A percentile compares a stretch with the other conserved stretches of the same genome.
These are phyloP conservation scores for Eleusine indica DNA, from an alignment of 176 grass and related monocot species.

Conservation along the genomic window DNA sequence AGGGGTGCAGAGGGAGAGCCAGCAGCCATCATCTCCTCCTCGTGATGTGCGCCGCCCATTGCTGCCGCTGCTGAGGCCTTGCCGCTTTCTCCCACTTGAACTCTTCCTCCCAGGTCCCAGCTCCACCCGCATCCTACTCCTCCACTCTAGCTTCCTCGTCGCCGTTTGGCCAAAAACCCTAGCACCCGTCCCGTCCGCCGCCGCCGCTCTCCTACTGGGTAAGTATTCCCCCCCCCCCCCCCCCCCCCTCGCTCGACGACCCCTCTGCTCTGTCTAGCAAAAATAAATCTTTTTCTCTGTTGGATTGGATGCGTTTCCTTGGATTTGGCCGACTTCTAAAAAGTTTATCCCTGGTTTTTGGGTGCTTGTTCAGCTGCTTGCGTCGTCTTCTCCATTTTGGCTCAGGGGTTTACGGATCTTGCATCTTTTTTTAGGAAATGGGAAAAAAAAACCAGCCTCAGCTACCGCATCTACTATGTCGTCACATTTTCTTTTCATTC, in stretches of 20 bases:
- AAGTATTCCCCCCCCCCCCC: conserved; percentile 5
- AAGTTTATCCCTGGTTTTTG: conserved; percentile 16
- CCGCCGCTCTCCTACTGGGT: conserved; percentile 21
- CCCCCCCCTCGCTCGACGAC: not conserved
- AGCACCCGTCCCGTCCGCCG: not conserved
- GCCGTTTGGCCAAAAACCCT: conserved; percentile 24
- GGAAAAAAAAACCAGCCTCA: conserved; percentile 21
- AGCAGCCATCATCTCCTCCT: conserved; percentile 45
- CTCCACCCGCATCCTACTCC: not conserved
- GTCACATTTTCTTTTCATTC: conserved; percentile 27
- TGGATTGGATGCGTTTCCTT: not conserved
- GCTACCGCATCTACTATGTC: conserved; percentile 50
- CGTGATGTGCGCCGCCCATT: conserved; percentile 44
- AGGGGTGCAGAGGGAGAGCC: not conserved
- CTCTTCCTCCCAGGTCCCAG: not conserved
- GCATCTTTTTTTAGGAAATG: conserved; percentile 17
- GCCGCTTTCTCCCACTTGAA: conserved; percentile 33
- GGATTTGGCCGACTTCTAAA: not conserved
- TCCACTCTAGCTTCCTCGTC: not conserved
- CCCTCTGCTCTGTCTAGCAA: too few species aligned
- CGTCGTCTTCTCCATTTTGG: not conserved
- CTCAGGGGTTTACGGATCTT: conserved; percentile 48
- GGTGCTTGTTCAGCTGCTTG: not conserved
- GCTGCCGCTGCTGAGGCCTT: not conserved
- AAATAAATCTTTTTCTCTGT: too few species aligned